Base-by-base conservation (phyloP, 257 asterid genomes). In the Ligustrum vulgare region DNA sequence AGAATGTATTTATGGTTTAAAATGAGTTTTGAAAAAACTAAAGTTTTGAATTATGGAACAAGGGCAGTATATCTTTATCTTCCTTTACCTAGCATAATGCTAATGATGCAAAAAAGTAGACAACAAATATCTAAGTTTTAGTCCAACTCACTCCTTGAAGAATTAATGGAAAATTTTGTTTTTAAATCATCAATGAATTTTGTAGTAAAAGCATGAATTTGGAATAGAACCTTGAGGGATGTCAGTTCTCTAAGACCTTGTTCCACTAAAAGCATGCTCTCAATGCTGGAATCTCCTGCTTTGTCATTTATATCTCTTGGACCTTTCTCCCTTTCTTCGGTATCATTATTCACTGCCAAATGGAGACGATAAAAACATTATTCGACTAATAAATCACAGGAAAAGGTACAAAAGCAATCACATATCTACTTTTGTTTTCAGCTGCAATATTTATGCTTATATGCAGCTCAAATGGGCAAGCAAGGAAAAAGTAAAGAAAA, bases 251-350 rank as follows among this genome's bases (percentile, higher is more conserved):
- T 80, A 25, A 94, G 96, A 82, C 94, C 98, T 79, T 88, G 90
- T 82, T 94, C 99, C 72, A 89, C 99, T 76, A 92, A 77, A 81
- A 94, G 91, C 96, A 91, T 89, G 88, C 95, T 92, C 85, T 94
- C 99, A 28, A 94, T 88, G 69, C 81, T 82, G 67, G 85, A 88
- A 60, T 84, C 94, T 69, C 83, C 82, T 28, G 82, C 75, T 47
- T 86, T 76, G 72, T 84, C 88, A 74, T 80, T 77, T 73, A 49
- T 70, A 67, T 73, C 80, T 16, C 35, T 73, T 18, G 78, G 36
- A 78, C 81, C 80, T 32, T 77, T 79, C 75, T 88, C 96, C 73
- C 97, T 84, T 84, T 89, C 97, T 69, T 89, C 91, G 34, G 79
- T 75, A 77, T 91, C 94, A 75, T 68, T 87, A 67, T 60, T 82